These are phyloP conservation scores for Viridothelium virens DNA, from an alignment of 495 filamentous ascomycete genomes.

Conservation along the genomic window DNA sequence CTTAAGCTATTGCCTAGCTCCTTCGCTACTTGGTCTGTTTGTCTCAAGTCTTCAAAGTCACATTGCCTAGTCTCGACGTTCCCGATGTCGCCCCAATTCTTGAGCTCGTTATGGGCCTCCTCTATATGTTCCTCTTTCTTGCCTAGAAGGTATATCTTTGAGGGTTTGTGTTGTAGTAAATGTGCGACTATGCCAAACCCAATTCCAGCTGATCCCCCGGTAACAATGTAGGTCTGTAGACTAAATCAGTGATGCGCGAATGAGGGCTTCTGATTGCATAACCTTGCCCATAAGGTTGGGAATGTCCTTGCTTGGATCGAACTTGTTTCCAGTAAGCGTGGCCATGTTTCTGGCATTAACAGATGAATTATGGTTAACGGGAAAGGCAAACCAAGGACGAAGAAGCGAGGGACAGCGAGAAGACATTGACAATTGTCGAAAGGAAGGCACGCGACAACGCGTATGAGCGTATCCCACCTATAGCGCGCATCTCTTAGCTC, in stretches of 20 bases:
- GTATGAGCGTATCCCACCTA: neutral
- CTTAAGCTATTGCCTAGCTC: constrained; percentile 24
- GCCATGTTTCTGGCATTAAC: neutral
- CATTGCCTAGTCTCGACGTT: constrained; percentile 27
- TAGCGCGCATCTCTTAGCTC: neutral
- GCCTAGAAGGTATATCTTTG: constrained; percentile 42
- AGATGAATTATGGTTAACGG: neutral
- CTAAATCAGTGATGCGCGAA: neutral
- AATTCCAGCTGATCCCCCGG: constrained; percentile 25
- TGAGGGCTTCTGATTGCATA: constrained; percentile 17
- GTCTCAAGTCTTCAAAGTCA: constrained; percentile 27
- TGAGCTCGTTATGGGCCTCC: constrained; percentile 27
- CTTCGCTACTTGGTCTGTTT: constrained; percentile 27
- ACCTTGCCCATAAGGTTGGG: constrained; percentile 39
- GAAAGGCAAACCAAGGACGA: neutral
- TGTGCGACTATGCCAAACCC: constrained; percentile 47
- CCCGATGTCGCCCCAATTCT: constrained; percentile 25
- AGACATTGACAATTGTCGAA: neutral
- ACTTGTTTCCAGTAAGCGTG: constrained; percentile 31
- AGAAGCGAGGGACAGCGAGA: neutral
- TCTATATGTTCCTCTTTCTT: constrained; percentile 33
- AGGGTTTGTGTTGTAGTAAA: constrained; percentile 44
- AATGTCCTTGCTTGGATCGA: constrained; percentile 41
- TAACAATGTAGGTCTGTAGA: constrained; percentile 26
- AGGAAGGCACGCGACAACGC: neutral